A percentile compares a stretch with the other conserved stretches of the same genome.
Conservation (phyloP, 1,284 basidiomycete species). For the Sporisorium graminicola region DNA sequence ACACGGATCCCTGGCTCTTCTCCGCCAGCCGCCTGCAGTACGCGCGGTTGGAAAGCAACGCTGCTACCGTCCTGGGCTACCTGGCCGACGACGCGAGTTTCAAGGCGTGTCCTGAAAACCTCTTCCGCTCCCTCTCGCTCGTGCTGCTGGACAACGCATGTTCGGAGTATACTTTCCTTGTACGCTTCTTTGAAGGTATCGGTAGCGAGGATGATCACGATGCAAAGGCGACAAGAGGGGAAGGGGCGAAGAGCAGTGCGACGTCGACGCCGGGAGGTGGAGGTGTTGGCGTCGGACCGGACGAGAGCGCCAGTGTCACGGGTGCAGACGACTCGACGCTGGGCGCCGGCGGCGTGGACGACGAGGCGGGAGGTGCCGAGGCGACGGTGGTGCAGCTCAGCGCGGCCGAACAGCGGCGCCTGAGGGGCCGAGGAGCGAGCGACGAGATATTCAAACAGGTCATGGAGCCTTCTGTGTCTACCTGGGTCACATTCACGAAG, state of each 20-base stretch:
- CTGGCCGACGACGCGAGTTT: conserved; percentile 58
- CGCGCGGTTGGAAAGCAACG: conserved; percentile 42
- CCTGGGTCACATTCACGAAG: conserved; percentile 47
- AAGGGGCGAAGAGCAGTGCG: neutral
- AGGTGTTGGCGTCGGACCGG: conserved; percentile 8
- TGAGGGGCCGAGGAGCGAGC: conserved; percentile 35
- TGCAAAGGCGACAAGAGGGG: neutral
- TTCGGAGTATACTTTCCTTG: conserved; percentile 66
- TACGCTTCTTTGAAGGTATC: conserved; percentile 61
- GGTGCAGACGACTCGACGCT: conserved; percentile 8
- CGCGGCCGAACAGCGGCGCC: conserved; percentile 29
- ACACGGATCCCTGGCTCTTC: conserved; percentile 47
- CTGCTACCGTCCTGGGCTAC: conserved; percentile 61
- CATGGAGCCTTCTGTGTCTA: conserved; percentile 59
- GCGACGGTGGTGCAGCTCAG: conserved; percentile 51
- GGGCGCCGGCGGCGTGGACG: conserved; percentile 1
- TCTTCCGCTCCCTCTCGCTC: conserved; percentile 62
- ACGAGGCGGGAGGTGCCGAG: conserved; percentile 26
- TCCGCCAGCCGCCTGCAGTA: conserved; percentile 46
- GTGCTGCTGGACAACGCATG: conserved; percentile 66
- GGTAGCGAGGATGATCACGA: neutral
- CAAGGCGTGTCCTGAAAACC: conserved; percentile 58
- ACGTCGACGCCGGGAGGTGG: conserved; percentile 3
- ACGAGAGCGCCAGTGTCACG: conserved; percentile 16
- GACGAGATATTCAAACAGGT: conserved; percentile 67